phyloP scores from a whole-genome alignment of 371 early-diverging fungal species.

The Lichtheimia corymbifera region DNA sequence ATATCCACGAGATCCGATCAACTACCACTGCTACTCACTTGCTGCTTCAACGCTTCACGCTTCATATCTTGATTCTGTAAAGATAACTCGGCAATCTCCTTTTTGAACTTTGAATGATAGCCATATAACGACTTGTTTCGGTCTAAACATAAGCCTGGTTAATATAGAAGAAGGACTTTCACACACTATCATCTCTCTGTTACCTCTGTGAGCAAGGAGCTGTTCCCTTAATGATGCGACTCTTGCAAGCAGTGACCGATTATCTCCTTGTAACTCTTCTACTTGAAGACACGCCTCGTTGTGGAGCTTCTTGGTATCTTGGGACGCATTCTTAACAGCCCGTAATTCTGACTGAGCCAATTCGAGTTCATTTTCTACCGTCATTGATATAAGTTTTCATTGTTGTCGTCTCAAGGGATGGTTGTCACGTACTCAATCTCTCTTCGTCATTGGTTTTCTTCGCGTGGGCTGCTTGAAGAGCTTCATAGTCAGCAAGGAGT shows the following conservation, averaged over 20 bases:
- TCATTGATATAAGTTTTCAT: background rate
- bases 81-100: background rate
- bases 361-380: background rate
- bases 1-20: background rate
- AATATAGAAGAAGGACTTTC: background rate
- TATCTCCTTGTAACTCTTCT: background rate
- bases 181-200: background rate
- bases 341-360: background rate
- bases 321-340: background rate
- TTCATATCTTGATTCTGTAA: background rate
- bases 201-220: background rate
- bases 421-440: background rate
- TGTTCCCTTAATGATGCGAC: background rate
- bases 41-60: background rate
- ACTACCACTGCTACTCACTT: background rate
- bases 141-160: background rate
- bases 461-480: constrained; percentile 1
- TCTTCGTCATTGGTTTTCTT: background rate
- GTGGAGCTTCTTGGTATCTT: background rate
- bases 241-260: background rate
- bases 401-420: background rate
- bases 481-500: background rate
- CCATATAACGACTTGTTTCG: background rate
- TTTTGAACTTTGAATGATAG: background rate
- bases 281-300: background rate